Conservation (phyloP, 2,329 filamentous ascomycete genomes). For the Ambrosiella beaveri region DNA sequence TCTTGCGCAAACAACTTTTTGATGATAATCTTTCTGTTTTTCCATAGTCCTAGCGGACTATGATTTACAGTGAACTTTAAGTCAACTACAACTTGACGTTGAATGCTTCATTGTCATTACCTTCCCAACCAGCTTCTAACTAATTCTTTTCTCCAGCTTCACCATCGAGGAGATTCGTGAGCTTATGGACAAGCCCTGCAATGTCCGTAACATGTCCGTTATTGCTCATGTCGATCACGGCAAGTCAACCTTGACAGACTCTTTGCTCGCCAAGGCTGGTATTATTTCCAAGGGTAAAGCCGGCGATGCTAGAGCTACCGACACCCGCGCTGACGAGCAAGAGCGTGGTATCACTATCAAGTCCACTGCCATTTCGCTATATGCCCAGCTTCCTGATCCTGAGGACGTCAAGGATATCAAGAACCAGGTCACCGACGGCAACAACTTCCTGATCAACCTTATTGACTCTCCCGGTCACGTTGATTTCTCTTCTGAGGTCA, state of each 20-base stretch:
- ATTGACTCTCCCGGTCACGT: constrained; percentile 99
- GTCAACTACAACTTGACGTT: background rate
- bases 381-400: constrained; percentile 59
- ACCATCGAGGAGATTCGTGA: constrained; percentile 83
- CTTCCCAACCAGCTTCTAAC: constrained; percentile 25
- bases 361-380: constrained; percentile 98
- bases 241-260: constrained; percentile 99
- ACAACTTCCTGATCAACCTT: constrained; percentile 99
- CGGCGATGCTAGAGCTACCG: constrained; percentile 87
- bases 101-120: background rate
- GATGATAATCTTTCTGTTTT: no score
- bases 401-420: constrained; percentile 94
- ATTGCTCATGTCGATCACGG: constrained; percentile 99
- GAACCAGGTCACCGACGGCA: constrained; percentile 70
- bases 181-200: constrained; percentile 63
- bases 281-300: constrained; percentile 98
- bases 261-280: constrained; percentile 96
- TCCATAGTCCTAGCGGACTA: no score
- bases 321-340: constrained; percentile 95
- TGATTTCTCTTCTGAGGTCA: constrained; percentile 99
- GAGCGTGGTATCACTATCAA: constrained; percentile 99
- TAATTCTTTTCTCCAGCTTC: constrained; percentile 50
- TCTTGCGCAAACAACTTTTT: no score
- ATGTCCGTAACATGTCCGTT: constrained; percentile 94
- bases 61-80: background rate